phyloP scores from a whole-genome alignment of 805 yeast genomes.

The Starmerella potacharoeniae region DNA sequence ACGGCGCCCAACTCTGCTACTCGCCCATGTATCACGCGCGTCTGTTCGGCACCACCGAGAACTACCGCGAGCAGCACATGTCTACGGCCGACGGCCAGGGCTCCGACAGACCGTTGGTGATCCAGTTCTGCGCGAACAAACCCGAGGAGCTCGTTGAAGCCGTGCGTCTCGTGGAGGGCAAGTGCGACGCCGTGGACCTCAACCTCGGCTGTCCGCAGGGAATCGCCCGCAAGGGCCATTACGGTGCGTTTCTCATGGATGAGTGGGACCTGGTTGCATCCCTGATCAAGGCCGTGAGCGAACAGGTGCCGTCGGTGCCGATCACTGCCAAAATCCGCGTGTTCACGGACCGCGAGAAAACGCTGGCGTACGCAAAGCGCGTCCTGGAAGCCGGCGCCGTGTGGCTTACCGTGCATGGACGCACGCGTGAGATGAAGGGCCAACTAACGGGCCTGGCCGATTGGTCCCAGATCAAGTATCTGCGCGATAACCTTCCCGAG shows the following conservation, averaged over 20 bases:
- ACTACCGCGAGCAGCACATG: constrained; percentile 64
- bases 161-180: constrained; percentile 64
- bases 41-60: constrained; percentile 71
- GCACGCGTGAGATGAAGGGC: constrained; percentile 96
- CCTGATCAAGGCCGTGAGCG: constrained; percentile 63
- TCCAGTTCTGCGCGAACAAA: constrained; percentile 94
- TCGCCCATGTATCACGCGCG: constrained; percentile 97
- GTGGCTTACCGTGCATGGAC: constrained; percentile 86
- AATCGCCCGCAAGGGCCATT: constrained; percentile 86
- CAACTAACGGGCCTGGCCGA: constrained; percentile 92
- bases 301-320: constrained; percentile 57
- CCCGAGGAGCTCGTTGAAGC: constrained; percentile 74
- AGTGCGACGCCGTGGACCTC: constrained; percentile 91
- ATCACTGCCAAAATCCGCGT: constrained; percentile 94
- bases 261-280: constrained; percentile 78
- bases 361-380: constrained; percentile 77
- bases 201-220: constrained; percentile 98
- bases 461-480: constrained; percentile 66
- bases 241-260: constrained; percentile 94
- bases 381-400: constrained; percentile 91
- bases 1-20: constrained; percentile 90
- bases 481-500: constrained; percentile 66
- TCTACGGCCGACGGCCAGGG: constrained; percentile 59
- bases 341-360: constrained; percentile 71
- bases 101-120: constrained; percentile 75